Base-by-base conservation (phyloP, 202 grass and related monocot species). In the Digitaria exilis region DNA sequence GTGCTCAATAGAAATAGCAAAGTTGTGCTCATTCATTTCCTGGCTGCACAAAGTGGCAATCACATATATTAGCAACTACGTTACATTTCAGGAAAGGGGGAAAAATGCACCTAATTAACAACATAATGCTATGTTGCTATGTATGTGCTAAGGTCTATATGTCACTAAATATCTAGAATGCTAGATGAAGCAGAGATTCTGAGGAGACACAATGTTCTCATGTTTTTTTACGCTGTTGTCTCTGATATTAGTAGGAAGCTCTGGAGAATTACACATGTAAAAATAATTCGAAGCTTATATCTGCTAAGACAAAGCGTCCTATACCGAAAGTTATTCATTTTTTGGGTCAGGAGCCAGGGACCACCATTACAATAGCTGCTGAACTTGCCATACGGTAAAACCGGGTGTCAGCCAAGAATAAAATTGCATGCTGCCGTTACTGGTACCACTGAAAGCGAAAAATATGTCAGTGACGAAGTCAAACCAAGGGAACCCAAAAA, bases 1-100 rank as follows among this genome's bases (percentile, higher is more conserved):
- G 71, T 99, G 97, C 71, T 99, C 97, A n/a, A 94, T 93, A 87
- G 97, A n/a, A 83, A 73, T 99, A 99, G 82, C 97, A n/a, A n/a
- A 99, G 74, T 99, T 99, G 37, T 74, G 91, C 80, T n/a, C 91
- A 92, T 84, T 98, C 97, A 77, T 90, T 99, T 62, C 93, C 93
- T 13, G 97, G 89, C 97, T 99, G 89, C 68, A n/a, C n/a, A 84
- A 49, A 84, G 34, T 84, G 29, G 41, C 84, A 90, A 79, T 64
- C 52, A 78, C 41, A 77, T n/a, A 94, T 54, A 87, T 88, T 50
- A 89, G 71, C 12, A 71, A 63, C 3, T 2, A 81, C 55, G 83
- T n/a, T 31, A 58, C 15, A 42, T 73, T n/a, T 15, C 32, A 59
- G n/a, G 15, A 67, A 77, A 87, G 39, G 31, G n/a, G 37, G 63